Conservation (phyloP, 2,329 filamentous ascomycete genomes). For the Alternaria triticina region DNA sequence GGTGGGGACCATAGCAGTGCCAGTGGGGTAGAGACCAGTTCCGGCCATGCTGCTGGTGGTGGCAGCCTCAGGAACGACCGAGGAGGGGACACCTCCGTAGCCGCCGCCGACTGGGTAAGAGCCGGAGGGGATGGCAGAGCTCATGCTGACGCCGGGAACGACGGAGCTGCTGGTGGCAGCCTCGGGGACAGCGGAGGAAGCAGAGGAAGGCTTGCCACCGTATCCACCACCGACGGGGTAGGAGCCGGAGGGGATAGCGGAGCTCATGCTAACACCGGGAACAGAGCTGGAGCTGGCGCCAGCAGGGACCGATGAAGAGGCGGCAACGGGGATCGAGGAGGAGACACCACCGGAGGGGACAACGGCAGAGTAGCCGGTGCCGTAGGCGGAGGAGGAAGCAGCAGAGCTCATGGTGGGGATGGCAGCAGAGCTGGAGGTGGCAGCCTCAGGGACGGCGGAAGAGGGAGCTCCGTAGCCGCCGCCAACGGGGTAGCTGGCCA, state of each 20-base stretch:
- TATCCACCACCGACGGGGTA: background rate
- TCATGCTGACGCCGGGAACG: conserved; percentile 16
- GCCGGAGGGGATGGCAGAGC: conserved; percentile 32
- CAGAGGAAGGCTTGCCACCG: background rate
- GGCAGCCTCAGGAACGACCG: conserved; percentile 3
- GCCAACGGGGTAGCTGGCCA: conserved; percentile 2
- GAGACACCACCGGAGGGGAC: background rate
- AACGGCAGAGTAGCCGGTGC: conserved; percentile 1
- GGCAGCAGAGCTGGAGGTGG: background rate
- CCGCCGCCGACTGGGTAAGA: background rate
- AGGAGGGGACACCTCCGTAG: background rate
- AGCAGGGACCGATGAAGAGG: background rate
- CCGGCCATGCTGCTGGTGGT: conserved; percentile 4
- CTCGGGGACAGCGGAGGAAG: conserved; percentile 1
- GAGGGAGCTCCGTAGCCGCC: conserved; percentile 8
- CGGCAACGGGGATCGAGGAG: conserved; percentile 11
- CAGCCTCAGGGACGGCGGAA: background rate
- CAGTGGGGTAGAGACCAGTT: conserved; percentile 28
- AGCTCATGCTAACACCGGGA: conserved; percentile 21
- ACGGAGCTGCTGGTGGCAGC: conserved; percentile 3
- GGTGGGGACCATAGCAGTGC: conserved; percentile 41
- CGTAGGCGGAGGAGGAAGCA: conserved; percentile 6
- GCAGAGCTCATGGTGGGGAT: background rate
- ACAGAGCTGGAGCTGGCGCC: conserved; percentile 4
- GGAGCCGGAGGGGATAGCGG: conserved; percentile 28